Base-by-base conservation (phyloP, 2,329 filamentous ascomycete genomes). In the Fusarium duplospermum region DNA sequence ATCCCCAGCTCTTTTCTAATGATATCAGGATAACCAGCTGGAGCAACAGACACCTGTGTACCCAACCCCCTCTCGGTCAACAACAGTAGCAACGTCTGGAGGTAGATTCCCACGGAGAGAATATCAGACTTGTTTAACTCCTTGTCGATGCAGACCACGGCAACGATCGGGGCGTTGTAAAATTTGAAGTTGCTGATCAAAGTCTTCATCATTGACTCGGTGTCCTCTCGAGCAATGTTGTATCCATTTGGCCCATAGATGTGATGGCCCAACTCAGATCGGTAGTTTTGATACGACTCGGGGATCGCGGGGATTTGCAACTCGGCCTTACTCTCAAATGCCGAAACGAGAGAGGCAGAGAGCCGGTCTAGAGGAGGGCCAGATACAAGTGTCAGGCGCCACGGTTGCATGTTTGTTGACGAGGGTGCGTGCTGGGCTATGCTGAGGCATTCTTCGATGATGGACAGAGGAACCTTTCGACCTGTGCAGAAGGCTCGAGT, bases 161-260 rank as follows among this genome's bases (percentile, higher is more conserved):
- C 67, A 2, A 72, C 73, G 2, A 70, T 27, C 0, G 73, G 73
- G 0, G 73, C 71, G 31, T 69, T 69, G 4, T 76, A 76, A 6
- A 76, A 76, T 0, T 75, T 62, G 3, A 69, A 76, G 11, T 76
- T 76, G 35, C 60, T 68, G 0, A 72, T 45, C 8, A 64, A 7
- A 13, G 62, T 66, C 6, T 62, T 73, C 14, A 6, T 60, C 59
- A 72, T 69, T 0, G 67, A 62, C 7, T 62, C 64, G 0, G 45
- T 50, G 8, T 76, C 72, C 10, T 65, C 64, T 0, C 67, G 59
- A 4, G 64, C 10, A 8, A 77, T 73, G 2, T 71, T 65, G 10
- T 75, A 64, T 16, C 75, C 72, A 27, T 67, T 63, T 14, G 64
- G 45, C 1, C 74, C 72, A 20, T 76, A 75, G 2, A 73, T 22